Evolutionary conservation across 495 filamentous ascomycete genomes (phyloP), one percentile per base, ranked within the genome.

Genomic region (Neohortaea acidophila): DNA sequence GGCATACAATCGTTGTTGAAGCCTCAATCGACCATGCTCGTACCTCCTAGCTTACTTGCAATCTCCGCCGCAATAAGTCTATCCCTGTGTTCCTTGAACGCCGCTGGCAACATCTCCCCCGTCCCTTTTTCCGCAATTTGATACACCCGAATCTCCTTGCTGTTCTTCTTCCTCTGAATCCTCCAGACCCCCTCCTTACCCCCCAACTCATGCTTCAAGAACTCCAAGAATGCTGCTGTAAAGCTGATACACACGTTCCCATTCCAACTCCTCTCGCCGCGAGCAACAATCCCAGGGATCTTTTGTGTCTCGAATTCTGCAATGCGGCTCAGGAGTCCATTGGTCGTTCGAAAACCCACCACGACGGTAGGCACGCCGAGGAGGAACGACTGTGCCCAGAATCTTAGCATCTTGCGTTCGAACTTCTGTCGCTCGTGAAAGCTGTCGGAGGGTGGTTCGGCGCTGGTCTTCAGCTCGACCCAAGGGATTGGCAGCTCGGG

Each of bases 301-400:
- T 57, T 66, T 14, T 66, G 64, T 1, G 85, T 94, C 44, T 84
- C 73, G 4, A 91, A 65, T 53, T 93, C 82, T 51, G 86, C 68
- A 2, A 87, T 39, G 17, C 66, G 64, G 26, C 63, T 60, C 24
- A 96, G 64, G 31, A 81, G 73, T 4, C 91, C 91, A 40, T 77
- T 54, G 29, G 68, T 68, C 17, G 69, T 73, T 14, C 91, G 77
- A 51, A 87, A 93, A 1, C 89, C 89, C 2, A 96, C 81, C 14
- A 93, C 76, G 36, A 99, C 81, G 52, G 76, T 89, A 0, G 83
- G 82, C 2, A 96, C 84, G 5, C 85, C 87, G 1, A 99, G 72
- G 0, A 99, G 67, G 52, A 93, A 99, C 1, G 84, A 93, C 48
- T 99, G 89, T 13, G 84, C 79, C 89, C 89, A 99, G 61, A 83